These are phyloP conservation scores for Suillus tomentosus DNA, from an alignment of 768 basidiomycete genomes.

Conservation along the genomic window DNA sequence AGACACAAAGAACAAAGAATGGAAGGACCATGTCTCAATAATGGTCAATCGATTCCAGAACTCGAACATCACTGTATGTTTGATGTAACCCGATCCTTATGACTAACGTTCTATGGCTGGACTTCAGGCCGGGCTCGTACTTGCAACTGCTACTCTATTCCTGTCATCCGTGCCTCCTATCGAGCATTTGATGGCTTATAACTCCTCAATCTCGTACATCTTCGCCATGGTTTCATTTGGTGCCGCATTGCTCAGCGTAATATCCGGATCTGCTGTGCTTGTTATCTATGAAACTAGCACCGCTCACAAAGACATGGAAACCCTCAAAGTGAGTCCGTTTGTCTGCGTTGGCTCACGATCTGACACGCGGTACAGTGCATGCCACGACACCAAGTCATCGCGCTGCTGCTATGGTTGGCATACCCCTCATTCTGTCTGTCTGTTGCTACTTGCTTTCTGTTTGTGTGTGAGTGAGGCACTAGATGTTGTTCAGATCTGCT, in stretches of 20 bases:
- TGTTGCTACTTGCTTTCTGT: background rate
- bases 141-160: conserved; percentile 1
- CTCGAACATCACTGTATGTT: conserved; percentile 2
- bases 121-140: conserved; percentile 4
- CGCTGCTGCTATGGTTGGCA: conserved; percentile 1
- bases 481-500: background rate
- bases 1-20: background rate
- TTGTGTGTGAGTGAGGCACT: background rate
- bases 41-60: conserved; percentile 3
- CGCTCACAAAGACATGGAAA: background rate
- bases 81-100: background rate
- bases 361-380: background rate
- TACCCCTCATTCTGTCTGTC: conserved; percentile 4
- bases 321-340: background rate
- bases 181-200: background rate
- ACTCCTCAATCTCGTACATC: background rate
- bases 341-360: background rate
- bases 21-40: background rate
- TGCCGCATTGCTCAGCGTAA: conserved; percentile 3
- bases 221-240: background rate
- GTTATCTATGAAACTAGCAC: background rate
- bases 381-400: background rate
- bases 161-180: background rate
- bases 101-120: too few relatives aligned
- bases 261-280: conserved; percentile 2